Percentiles rank a stretch among this genome's conserved stretches.
These are phyloP conservation scores for Periconia sp. DNA, from an alignment of 2,329 filamentous ascomycete genomes.

Conservation along the genomic window DNA sequence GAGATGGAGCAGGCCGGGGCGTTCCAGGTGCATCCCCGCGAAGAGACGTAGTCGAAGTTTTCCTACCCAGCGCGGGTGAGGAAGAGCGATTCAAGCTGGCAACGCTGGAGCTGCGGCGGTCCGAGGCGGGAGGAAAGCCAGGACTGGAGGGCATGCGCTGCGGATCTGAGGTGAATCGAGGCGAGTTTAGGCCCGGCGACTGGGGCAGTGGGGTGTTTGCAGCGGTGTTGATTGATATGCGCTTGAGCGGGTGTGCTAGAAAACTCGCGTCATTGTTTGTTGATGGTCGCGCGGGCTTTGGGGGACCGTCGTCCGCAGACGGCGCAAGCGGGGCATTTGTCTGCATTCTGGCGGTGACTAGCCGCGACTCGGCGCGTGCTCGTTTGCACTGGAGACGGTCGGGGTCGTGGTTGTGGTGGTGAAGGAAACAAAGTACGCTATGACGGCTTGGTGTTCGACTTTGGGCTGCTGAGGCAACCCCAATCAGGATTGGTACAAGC, in stretches of 20 bases:
- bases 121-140: constrained; percentile 31
- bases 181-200: constrained; percentile 37
- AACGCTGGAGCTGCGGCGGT: constrained; percentile 52
- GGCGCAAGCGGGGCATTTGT: constrained; percentile 20
- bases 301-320: constrained; percentile 11
- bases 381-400: constrained; percentile 9
- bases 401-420: constrained; percentile 11
- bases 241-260: constrained; percentile 41
- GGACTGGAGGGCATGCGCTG: constrained; percentile 36
- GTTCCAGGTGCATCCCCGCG: constrained; percentile 46
- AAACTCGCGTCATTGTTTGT: constrained; percentile 44
- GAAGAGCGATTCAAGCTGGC: constrained; percentile 49
- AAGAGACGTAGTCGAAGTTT: constrained; percentile 51
- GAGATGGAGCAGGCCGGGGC: constrained; percentile 43
- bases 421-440: constrained; percentile 20
- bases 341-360: constrained; percentile 33
- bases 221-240: constrained; percentile 45
- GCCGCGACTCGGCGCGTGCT: constrained; percentile 31
- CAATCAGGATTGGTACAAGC: no score
- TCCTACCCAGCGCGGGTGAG: constrained; percentile 50
- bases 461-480: constrained; percentile 13
- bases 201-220: constrained; percentile 36
- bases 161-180: constrained; percentile 22
- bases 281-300: constrained; percentile 24
- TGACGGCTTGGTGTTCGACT: constrained; percentile 16